Conservation (phyloP, 1,284 basidiomycete species). For the Xerocomus minutiporus region DNA sequence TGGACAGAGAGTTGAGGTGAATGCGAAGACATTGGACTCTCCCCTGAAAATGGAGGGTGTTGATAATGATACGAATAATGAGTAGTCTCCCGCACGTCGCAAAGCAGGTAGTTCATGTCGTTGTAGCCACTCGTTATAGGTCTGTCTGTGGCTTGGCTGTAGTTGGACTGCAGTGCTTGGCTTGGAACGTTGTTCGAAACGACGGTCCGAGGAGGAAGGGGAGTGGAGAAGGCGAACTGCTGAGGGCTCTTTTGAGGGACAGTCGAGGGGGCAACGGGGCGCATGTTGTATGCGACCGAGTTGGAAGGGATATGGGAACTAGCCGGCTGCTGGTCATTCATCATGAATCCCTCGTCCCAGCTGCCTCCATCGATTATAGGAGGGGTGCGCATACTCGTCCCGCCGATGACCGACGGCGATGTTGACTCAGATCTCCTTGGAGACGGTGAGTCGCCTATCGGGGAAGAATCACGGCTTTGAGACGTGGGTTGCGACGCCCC, state of each 20-base stretch:
- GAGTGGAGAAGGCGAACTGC: constrained; percentile 34
- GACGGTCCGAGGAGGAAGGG: constrained; percentile 28
- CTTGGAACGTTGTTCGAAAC: constrained; percentile 29
- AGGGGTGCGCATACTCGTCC: constrained; percentile 30
- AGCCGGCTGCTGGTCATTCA: constrained; percentile 45
- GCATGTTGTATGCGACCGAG: constrained; percentile 39
- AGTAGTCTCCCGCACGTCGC: constrained; percentile 31
- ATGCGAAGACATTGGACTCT: constrained; percentile 32
- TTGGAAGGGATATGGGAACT: constrained; percentile 36
- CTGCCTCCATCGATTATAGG: constrained; percentile 45
- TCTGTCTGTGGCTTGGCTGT: constrained; percentile 30
- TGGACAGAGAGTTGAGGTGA: constrained; percentile 34
- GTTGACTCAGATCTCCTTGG: constrained; percentile 35
- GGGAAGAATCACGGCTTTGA: constrained; percentile 38
- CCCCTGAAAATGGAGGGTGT: constrained; percentile 31
- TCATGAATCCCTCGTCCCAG: constrained; percentile 58
- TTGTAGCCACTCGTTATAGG: constrained; percentile 33
- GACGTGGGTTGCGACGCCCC: constrained; percentile 30
- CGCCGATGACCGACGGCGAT: constrained; percentile 34
- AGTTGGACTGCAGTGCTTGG: constrained; percentile 30
- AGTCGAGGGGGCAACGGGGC: constrained; percentile 27
- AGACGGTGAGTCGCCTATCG: constrained; percentile 46
- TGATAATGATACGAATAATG: constrained; percentile 38
- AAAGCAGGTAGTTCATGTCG: constrained; percentile 34
- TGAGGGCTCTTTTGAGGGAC: constrained; percentile 35